Base-by-base conservation (phyloP, 2,329 filamentous ascomycete genomes). In the Penicillium verrucosum region DNA sequence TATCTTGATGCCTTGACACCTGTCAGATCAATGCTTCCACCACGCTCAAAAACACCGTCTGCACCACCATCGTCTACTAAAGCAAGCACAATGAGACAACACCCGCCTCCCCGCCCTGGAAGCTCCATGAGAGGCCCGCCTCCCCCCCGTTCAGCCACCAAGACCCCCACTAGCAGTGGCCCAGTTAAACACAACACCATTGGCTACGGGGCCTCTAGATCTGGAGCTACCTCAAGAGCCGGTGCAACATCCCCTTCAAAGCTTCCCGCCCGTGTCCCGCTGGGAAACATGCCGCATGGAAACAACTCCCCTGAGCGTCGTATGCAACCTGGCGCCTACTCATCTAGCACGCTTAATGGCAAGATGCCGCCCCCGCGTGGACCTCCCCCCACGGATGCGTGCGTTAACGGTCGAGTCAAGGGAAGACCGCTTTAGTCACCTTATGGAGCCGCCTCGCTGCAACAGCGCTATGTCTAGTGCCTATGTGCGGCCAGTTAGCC, bases 311-410 rank as follows among this genome's bases (percentile, higher is more conserved):
- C 91, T 6, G 91, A 96, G 67, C 87, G 92, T 42, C 80, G 81
- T 10, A 75, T 73, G 37, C 78, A 69, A 10, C 78, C 76, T 60
- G 75, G 68, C 4, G 59, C 64, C 25, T 77, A 75, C 57, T 74
- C 74, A 7, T 73, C 72, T 42, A 77, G 76, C 60, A 77, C 73
- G 9, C 70, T 75, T 38, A 75, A 77, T 45, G 77, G 80, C 43
- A 77, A 80, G 50, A 71, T 84, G 54, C 80, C 83, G 16, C 76
- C 78, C 25, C 65, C 67, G 53, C 50, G 84, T 68, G 81, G 87
- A 1, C 90, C 91, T 36, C 92, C 92, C 92, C 12, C 93, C 93
- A 47, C 94, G 92, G 73, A 97, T 97, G 92, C 87, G 93, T 62
- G 91, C 95, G 41, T 81, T 97, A 30, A 85, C 85, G 61, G 74